Evolutionary conservation across 2,329 filamentous ascomycete genomes (phyloP), one percentile per base, ranked within the genome.

Genomic region (Ceratocystiopsis minuta): DNA sequence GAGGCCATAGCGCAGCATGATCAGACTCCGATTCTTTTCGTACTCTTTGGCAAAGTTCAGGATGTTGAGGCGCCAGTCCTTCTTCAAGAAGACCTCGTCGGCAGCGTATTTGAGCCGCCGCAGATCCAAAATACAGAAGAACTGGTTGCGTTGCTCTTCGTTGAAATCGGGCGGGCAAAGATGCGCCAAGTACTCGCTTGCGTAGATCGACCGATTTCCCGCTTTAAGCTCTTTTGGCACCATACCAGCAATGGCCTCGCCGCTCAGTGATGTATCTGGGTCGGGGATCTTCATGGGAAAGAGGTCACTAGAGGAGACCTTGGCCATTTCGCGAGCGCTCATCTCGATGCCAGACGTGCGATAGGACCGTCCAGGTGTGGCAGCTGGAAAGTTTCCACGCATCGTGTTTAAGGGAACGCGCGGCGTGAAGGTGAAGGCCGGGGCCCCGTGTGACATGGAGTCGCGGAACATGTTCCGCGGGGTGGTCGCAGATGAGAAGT

Each of bases 31-130:
- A 52, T 70, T 75, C 60, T 76, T 76, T 53, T 76, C 72, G 46
- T 72, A 76, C 53, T 75, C 72, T 53, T 75, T 76, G 34, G 72
- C 70, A 44, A 76, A 76, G 53, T 75, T 75, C 48, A 70, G 54
- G 16, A 75, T 66, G 48, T 76, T 76, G 41, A 76, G 55, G 55
- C 72, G 73, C 72, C 72, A 76, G 48, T 73, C 70, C 53, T 75
- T 75, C 53, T 66, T 69, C 16, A 58, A 53, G 45, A 75, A 76
- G 15, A 76, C 71, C 50, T 75, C 71, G 49, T 75, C 65, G 24
- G 72, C 71, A 6, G 70, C 67, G 50, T 74, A 73, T 56, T 76
- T 76, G 37, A 76, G 61, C 47, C 72, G 65, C 45, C 72, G 68
- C 44, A 76, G 59, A 51, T 76, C 72, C 49, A 76, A 68, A 46